phyloP scores from a whole-genome alignment of 208 protist genomes.

The Trypanosoma melophagium region DNA sequence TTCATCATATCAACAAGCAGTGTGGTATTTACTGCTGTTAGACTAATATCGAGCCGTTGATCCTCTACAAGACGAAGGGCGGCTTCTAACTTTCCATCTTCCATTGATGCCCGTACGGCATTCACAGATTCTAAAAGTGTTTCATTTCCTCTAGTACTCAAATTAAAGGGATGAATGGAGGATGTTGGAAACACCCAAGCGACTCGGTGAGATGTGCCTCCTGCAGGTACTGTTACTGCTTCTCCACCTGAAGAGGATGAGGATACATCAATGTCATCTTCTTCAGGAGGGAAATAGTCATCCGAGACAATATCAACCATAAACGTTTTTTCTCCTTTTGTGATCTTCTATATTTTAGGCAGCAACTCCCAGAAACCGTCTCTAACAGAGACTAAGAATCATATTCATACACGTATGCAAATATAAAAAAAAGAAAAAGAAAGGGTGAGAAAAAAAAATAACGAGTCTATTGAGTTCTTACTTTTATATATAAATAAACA shows the following conservation, averaged over 20 bases:
- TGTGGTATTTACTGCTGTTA: constrained; percentile 24
- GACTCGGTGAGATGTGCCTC: neutral
- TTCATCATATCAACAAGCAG: constrained; percentile 12
- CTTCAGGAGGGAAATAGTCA: constrained; percentile 32
- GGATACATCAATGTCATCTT: neutral
- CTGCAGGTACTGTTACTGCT: too few relatives aligned
- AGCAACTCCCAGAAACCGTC: too few relatives aligned
- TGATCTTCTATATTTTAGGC: too few relatives aligned
- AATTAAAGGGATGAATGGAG: neutral
- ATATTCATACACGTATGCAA: too few relatives aligned
- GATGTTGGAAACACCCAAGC: neutral
- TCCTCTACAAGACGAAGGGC: constrained; percentile 1
- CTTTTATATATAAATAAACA: too few relatives aligned
- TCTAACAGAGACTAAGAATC: neutral
- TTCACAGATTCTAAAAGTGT: constrained; percentile 3
- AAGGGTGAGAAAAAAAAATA: too few relatives aligned
- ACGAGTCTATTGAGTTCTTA: too few relatives aligned
- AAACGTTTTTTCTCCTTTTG: neutral
- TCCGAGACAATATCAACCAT: constrained; percentile 29
- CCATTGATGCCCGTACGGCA: constrained; percentile 12
- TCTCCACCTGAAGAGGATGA: neutral
- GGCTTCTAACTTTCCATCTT: constrained; percentile 17
- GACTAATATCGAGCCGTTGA: neutral
- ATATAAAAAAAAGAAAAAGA: too few relatives aligned
- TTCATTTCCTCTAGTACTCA: neutral